Conservation (phyloP, 1,284 basidiomycete species). For the Cryptococcus sp. region DNA sequence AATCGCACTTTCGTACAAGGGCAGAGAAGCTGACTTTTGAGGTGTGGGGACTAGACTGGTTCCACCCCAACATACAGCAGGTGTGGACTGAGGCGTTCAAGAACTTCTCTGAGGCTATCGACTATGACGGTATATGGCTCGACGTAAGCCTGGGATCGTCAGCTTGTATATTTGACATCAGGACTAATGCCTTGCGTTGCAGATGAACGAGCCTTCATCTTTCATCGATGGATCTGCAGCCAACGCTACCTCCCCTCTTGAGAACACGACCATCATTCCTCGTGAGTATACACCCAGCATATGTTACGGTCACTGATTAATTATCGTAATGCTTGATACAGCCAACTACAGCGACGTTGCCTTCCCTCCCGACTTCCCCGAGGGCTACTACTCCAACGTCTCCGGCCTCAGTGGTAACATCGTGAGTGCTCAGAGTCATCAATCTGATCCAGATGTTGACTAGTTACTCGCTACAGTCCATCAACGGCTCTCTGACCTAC, state of each 20-base stretch:
- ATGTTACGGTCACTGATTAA: background rate
- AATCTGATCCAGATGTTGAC: background rate
- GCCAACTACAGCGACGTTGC: conserved; percentile 54
- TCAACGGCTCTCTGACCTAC: conserved; percentile 64
- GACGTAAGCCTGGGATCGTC: conserved; percentile 61
- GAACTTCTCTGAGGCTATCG: conserved; percentile 58
- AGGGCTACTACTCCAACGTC: conserved; percentile 61
- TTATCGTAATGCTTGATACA: background rate
- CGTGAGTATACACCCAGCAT: conserved; percentile 5
- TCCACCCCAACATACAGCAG: conserved; percentile 57
- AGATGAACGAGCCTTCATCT: conserved; percentile 55
- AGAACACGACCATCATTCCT: conserved; percentile 13
- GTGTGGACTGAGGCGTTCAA: conserved; percentile 60
- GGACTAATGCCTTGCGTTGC: background rate
- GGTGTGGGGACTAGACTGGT: conserved; percentile 58
- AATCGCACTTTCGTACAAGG: no score
- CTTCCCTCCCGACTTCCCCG: conserved; percentile 25
- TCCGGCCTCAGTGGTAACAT: conserved; percentile 70
- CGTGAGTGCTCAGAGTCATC: conserved; percentile 11
- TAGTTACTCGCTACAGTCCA: conserved; percentile 45
- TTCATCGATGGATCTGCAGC: conserved; percentile 22
- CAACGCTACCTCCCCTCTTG: conserved; percentile 20
- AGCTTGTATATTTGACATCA: background rate
- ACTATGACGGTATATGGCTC: conserved; percentile 66
- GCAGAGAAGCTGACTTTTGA: background rate